Base-by-base conservation (phyloP, 352 stramenopile genomes). In the Globisporangium solare region DNA sequence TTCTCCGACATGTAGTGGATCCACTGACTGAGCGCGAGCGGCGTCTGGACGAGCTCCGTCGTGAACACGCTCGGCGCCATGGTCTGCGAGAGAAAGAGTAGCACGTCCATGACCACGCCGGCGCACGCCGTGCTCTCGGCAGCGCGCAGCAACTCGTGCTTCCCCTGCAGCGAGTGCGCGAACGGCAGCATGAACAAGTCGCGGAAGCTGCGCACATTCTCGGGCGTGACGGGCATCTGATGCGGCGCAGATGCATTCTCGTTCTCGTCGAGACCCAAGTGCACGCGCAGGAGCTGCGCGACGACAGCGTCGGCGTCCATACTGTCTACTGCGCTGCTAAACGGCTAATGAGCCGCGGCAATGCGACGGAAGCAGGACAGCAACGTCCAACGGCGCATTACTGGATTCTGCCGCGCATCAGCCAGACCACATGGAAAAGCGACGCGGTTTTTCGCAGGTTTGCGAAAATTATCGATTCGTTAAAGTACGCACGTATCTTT, bases 261-360 rank as follows among this genome's bases (percentile, higher is more conserved):
- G 20, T 41, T 15, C 14, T 46, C 15, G n/a, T 74, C 66, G 8
- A 96, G 82, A 5, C 79, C 90, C 18, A 93, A 67, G 21, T 88
- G 94, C 65, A 96, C 76, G 83, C 83, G 51, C 86, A 98, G 66
- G 40, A 97, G 71, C 72, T 92, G 62, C 70, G 75, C 61, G 37
- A 82, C 67, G 45, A 73, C 59, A 37, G 92, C 64, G 41, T 89
- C 60, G 6, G 75, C 42, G 13, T 43, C 39, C 39, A 43, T 43
- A n/a, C n/a, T 6, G 39, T 27, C 39, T n/a, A 43, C 12, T 43
- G 3, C 39, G 7, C 3, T 35, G 7, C 3, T 35, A 35, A 35
- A 35, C 10, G 27, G 27, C 4, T 35, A 35, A 10, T 35, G n/a
- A n/a, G n/a, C n/a, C n/a, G n/a, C n/a, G n/a, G n/a, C n/a, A n/a